Conservation (phyloP, 2,329 filamentous ascomycete genomes). For the Cercospora sp. region DNA sequence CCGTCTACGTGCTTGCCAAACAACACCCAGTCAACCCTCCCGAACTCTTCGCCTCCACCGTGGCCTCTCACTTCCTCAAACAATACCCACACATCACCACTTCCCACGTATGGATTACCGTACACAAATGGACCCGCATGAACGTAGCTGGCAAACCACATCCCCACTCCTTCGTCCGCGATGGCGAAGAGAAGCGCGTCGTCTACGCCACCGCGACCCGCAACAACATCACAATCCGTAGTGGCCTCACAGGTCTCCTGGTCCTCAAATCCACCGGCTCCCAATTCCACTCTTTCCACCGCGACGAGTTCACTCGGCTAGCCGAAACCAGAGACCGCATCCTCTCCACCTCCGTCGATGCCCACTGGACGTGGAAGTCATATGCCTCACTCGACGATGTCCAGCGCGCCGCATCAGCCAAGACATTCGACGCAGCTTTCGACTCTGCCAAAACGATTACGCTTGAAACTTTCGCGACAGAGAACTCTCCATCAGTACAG, state of each 20-base stretch:
- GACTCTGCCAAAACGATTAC: constrained; percentile 77
- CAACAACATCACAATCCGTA: constrained; percentile 68
- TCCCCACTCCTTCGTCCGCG: constrained; percentile 90
- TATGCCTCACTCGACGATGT: constrained; percentile 70
- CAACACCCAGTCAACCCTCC: constrained; percentile 88
- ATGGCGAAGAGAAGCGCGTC: constrained; percentile 82
- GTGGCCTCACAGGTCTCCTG: constrained; percentile 71
- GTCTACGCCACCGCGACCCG: constrained; percentile 71
- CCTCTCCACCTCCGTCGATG: constrained; percentile 88
- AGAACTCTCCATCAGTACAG: constrained; percentile 91
- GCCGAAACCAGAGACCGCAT: constrained; percentile 93
- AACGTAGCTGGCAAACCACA: constrained; percentile 82
- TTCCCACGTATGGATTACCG: constrained; percentile 77
- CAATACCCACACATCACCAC: constrained; percentile 84
- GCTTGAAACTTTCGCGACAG: constrained; percentile 85
- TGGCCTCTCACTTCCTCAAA: constrained; percentile 85
- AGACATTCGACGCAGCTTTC: constrained; percentile 78
- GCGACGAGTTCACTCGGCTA: constrained; percentile 90
- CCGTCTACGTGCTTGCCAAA: constrained; percentile 83
- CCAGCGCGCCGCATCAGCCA: constrained; percentile 57
- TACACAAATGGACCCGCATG: constrained; percentile 92
- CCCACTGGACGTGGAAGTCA: constrained; percentile 78
- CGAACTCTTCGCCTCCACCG: constrained; percentile 82
- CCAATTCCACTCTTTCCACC: constrained; percentile 90
- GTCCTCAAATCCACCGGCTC: constrained; percentile 97